Conservation (phyloP, 2,329 filamentous ascomycete genomes). For the Arthrobotrys musiformis region DNA sequence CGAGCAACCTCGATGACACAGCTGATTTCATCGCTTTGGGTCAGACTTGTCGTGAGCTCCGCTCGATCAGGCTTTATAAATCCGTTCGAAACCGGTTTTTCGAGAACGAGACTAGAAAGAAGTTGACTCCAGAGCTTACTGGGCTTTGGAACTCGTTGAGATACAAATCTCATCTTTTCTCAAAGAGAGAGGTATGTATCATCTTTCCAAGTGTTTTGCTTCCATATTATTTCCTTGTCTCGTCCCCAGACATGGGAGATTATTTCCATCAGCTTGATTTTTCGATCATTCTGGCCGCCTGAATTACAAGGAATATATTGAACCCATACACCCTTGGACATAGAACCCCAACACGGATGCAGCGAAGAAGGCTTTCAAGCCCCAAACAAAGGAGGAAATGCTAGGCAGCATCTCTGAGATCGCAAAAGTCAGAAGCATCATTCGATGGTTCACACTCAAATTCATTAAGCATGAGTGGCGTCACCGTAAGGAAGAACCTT, state of each 20-base stretch:
- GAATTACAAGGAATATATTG: too few relatives aligned
- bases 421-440: neutral
- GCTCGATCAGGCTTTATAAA: neutral
- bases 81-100: neutral
- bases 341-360: too few relatives aligned
- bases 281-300: too few relatives aligned
- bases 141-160: neutral
- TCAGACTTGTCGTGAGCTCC: neutral
- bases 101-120: neutral
- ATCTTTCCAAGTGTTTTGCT: neutral
- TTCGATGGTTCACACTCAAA: conserved; percentile 6
- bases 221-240: too few relatives aligned
- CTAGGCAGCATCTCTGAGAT: neutral
- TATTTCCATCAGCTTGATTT: too few relatives aligned
- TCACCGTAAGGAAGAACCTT: neutral
- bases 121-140: neutral
- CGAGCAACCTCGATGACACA: neutral
- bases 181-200: neutral
- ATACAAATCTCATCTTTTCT: neutral
- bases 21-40: neutral
- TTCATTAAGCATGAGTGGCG: neutral
- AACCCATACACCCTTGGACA: too few relatives aligned
- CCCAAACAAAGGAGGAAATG: neutral
- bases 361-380: too few relatives aligned
- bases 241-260: too few relatives aligned